Evolutionary conservation across 1,284 basidiomycete genomes (phyloP).

Genomic region (Apiotrichum sp.): DNA sequence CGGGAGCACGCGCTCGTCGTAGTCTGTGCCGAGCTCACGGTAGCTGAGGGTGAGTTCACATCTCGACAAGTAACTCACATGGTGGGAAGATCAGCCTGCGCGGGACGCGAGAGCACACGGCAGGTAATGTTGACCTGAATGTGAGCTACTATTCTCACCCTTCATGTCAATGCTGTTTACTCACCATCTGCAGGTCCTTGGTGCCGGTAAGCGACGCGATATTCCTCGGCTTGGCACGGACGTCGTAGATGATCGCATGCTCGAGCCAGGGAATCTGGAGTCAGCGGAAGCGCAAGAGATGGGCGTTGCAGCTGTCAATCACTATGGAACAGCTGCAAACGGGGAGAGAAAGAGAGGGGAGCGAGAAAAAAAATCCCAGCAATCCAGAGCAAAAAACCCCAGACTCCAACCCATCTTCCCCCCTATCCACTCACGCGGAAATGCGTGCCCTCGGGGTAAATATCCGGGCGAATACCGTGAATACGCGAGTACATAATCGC

Average conservation of each 20-base stretch:
- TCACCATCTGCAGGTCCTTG: constrained; percentile 92
- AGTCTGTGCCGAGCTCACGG: constrained; percentile 91
- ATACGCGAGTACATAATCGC: constrained; percentile 96
- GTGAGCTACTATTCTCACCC: too few relatives aligned
- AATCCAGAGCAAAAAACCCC: too few relatives aligned
- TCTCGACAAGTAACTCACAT: constrained; percentile 49
- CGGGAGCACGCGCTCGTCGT: constrained; percentile 78
- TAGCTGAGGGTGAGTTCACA: constrained; percentile 50
- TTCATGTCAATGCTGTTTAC: constrained; percentile 2
- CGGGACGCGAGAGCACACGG: constrained; percentile 92
- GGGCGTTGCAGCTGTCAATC: neutral
- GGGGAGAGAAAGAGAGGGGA: too few relatives aligned
- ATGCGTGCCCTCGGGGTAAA: constrained; percentile 95
- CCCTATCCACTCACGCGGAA: constrained; percentile 59
- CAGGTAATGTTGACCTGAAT: constrained; percentile 65
- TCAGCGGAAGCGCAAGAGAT: neutral
- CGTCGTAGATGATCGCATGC: constrained; percentile 91
- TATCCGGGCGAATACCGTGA: constrained; percentile 71
- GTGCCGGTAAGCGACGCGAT: constrained; percentile 97
- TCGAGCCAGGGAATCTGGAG: constrained; percentile 84
- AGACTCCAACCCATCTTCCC: too few relatives aligned
- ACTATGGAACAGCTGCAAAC: too few relatives aligned
- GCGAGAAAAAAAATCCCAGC: too few relatives aligned
- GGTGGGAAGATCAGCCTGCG: constrained; percentile 67
- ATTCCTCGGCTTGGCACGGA: constrained; percentile 94